Evolutionary conservation across 306 rosid species (phyloP).

Genomic region (Pachyrhizus erosus): DNA sequence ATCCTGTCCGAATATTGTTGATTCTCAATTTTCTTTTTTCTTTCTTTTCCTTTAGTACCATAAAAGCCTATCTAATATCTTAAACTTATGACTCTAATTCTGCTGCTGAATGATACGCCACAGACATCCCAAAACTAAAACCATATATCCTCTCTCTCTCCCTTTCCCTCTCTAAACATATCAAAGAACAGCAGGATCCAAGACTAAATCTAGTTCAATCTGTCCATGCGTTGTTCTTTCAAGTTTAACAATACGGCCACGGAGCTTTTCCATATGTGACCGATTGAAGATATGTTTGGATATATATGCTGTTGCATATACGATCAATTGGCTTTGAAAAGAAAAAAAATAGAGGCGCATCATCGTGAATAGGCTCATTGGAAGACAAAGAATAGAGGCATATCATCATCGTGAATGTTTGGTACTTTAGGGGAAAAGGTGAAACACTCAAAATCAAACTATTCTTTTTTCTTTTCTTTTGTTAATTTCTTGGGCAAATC

Average conservation of each 20-base stretch:
- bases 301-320: constrained; percentile 1
- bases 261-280: constrained; percentile 11
- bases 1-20: constrained; percentile 55
- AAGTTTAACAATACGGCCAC: constrained; percentile 9
- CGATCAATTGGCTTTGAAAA: constrained; percentile 31
- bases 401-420: constrained; percentile 46
- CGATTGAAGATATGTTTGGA: constrained; percentile 26
- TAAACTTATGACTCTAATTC: constrained; percentile 48
- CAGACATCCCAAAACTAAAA: constrained; percentile 37
- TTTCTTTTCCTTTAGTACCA: neutral
- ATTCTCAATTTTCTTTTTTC: constrained; percentile 29
- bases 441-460: neutral
- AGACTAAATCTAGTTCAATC: constrained; percentile 27
- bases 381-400: constrained; percentile 31
- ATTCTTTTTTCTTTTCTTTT: constrained; percentile 13
- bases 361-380: constrained; percentile 9
- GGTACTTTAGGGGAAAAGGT: neutral
- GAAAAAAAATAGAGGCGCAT: constrained; percentile 29
- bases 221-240: constrained; percentile 5
- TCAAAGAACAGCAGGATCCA: constrained; percentile 31
- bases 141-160: constrained; percentile 7
- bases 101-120: constrained; percentile 43
- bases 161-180: constrained; percentile 3
- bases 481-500: neutral
- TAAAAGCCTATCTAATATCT: constrained; percentile 41